Conservation (phyloP, 2,329 filamentous ascomycete species). For the Botrytis galanthina region DNA sequence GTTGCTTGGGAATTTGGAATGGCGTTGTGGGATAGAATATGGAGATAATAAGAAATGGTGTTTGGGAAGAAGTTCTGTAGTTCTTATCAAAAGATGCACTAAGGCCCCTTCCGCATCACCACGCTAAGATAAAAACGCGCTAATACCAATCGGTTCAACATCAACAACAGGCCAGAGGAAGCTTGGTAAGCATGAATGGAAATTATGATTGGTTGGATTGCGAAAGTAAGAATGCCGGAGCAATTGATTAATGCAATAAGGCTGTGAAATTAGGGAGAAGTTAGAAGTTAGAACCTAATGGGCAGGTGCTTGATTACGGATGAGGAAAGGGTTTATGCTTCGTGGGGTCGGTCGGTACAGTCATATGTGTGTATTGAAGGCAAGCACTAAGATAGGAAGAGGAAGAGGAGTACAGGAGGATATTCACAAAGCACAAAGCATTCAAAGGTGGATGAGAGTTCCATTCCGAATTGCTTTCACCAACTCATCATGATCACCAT, state of each 20-base stretch:
- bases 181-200: background rate
- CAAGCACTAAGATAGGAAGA: background rate
- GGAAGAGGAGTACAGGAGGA: background rate
- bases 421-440: background rate
- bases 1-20: slow-evolving; percentile 4
- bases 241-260: background rate
- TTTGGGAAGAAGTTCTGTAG: slow-evolving; percentile 16
- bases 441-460: background rate
- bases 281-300: background rate
- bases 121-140: slow-evolving; percentile 21
- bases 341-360: background rate
- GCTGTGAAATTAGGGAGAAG: background rate
- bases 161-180: background rate
- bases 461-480: background rate
- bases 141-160: slow-evolving; percentile 24
- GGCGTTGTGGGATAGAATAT: slow-evolving; percentile 2
- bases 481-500: too few relatives aligned
- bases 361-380: background rate
- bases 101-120: slow-evolving; percentile 34
- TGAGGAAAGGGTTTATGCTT: background rate
- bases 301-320: background rate
- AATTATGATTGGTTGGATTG: background rate
- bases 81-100: slow-evolving; percentile 30
- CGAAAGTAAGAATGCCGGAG: background rate
- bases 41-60: slow-evolving; percentile 23